A percentile compares a stretch with the other conserved stretches of the same genome.
Conservation (phyloP, 1,284 basidiomycete species). For the Phellinidium pouzarii region DNA sequence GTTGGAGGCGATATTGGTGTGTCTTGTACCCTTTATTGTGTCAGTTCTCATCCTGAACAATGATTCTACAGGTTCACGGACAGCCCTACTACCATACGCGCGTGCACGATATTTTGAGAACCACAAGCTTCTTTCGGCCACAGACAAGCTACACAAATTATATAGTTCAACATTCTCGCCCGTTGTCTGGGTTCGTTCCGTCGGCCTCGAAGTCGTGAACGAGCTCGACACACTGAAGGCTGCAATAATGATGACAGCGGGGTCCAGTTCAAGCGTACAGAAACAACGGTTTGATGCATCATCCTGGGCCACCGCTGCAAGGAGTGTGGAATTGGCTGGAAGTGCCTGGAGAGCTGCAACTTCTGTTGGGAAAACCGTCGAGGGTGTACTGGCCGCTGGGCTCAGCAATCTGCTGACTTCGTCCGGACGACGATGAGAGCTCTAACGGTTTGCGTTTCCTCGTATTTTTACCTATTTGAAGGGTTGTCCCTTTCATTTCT, state of each 20-base stretch:
- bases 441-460: too few species aligned
- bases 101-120: slow-evolving; percentile 80
- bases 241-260: slow-evolving; percentile 77
- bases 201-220: slow-evolving; percentile 87
- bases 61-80: slow-evolving; percentile 51
- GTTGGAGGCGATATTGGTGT: slow-evolving; percentile 77
- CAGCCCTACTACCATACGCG: slow-evolving; percentile 69
- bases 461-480: too few species aligned
- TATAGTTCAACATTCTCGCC: slow-evolving; percentile 63
- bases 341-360: slow-evolving; percentile 26
- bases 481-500: too few species aligned
- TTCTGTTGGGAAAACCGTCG: slow-evolving; percentile 24
- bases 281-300: slow-evolving; percentile 11
- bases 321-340: slow-evolving; percentile 31
- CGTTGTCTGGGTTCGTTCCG: slow-evolving; percentile 79
- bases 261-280: slow-evolving; percentile 31
- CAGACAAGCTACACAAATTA: slow-evolving; percentile 86
- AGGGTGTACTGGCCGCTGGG: slow-evolving; percentile 16
- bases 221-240: slow-evolving; percentile 80
- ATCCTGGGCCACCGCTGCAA: slow-evolving; percentile 30
- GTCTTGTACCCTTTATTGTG: slow-evolving; percentile 2
- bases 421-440: slow-evolving; percentile 5
- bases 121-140: slow-evolving; percentile 74
- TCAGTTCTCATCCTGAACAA: not conserved
- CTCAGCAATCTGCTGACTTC: slow-evolving; percentile 3